Evolutionary conservation across 1,284 basidiomycete species (phyloP).

Genomic region (Sanghuangporus baumii): DNA sequence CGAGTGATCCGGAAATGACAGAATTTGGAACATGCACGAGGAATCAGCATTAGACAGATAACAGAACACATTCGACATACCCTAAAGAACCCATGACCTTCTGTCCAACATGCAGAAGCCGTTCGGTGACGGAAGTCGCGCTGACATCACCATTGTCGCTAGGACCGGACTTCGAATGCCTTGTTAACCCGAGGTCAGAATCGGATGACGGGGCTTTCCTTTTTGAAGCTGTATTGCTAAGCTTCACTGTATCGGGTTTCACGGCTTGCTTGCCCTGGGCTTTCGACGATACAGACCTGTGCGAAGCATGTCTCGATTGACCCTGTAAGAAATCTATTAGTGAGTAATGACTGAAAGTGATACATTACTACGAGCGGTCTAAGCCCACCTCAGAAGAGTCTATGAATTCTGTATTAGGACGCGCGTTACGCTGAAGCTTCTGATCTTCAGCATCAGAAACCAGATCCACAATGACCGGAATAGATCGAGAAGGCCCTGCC

Average conservation of each 20-base stretch:
- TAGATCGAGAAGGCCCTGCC: not conserved
- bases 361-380: not conserved
- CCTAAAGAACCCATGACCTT: slow-evolving; percentile 13
- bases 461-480: not conserved
- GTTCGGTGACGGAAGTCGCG: slow-evolving; percentile 9
- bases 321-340: not conserved
- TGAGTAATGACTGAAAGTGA: not conserved
- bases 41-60: not conserved
- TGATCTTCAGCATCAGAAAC: not conserved
- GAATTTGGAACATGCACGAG: not conserved
- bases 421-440: not conserved
- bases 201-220: not conserved
- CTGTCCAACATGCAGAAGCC: slow-evolving; percentile 8
- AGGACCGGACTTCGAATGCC: not conserved
- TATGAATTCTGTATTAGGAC: not conserved
- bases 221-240: not conserved
- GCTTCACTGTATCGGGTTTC: not conserved
- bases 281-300: not conserved
- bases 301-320: not conserved
- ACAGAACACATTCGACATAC: not conserved
- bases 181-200: not conserved
- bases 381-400: not conserved
- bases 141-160: not conserved
- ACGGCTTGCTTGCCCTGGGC: not conserved
- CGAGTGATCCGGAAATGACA: not conserved